phyloP scores from a whole-genome alignment of 83 land plant species.

The Thuja plicata region DNA sequence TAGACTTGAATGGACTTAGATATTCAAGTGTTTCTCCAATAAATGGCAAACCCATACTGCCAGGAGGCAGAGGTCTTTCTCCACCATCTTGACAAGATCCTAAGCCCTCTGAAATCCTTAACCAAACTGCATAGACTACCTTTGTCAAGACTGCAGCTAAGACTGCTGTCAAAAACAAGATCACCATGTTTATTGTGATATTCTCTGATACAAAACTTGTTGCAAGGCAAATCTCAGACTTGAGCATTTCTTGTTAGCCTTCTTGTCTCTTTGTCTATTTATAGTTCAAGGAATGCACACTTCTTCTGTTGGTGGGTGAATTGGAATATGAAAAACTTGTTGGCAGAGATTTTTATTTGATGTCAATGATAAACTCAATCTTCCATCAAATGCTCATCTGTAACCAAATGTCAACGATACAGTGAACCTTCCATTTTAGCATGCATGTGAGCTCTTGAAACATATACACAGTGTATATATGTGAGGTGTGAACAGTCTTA shows the following conservation, averaged over 20 bases:
- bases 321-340: background rate
- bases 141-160: background rate
- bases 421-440: background rate
- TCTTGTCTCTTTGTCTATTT: background rate
- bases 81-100: background rate
- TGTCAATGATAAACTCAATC: too few relatives aligned
- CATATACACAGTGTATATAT: too few relatives aligned
- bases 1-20: conserved; percentile 5
- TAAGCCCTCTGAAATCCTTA: background rate
- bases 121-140: background rate
- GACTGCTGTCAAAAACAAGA: background rate
- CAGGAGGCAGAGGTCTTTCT: background rate
- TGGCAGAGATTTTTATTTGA: background rate
- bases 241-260: background rate
- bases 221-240: background rate
- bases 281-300: background rate
- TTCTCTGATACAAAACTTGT: background rate
- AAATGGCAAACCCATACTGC: conserved; percentile 12
- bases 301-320: background rate
- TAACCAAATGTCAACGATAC: background rate
- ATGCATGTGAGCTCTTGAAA: background rate
- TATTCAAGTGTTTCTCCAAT: conserved; percentile 12
- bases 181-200: background rate
- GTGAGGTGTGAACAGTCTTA: background rate
- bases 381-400: too few relatives aligned